phyloP scores from a whole-genome alignment of 2,329 filamentous ascomycete genomes.

The Cordyceps militaris region DNA sequence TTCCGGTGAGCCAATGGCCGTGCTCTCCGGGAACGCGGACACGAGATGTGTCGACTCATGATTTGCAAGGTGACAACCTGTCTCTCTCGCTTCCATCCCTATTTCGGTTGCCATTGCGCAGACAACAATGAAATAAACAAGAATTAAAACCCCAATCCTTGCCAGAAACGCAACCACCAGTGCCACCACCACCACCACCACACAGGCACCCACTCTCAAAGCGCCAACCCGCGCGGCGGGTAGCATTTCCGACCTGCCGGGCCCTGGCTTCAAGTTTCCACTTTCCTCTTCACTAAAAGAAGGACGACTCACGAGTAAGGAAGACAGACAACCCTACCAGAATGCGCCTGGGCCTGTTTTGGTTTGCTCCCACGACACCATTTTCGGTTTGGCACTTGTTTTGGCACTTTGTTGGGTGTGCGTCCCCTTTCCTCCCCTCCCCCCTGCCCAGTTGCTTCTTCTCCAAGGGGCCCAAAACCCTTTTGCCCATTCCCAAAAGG shows the following conservation, averaged over 20 bases:
- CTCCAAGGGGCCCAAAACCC: not conserved
- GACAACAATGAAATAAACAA: not conserved
- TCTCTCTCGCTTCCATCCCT: not conserved
- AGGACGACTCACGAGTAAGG: not conserved
- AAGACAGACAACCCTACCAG: not conserved
- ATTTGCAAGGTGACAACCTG: not conserved
- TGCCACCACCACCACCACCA: not conserved
- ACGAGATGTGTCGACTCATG: not conserved
- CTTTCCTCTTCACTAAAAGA: slow-evolving; percentile 5
- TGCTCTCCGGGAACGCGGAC: slow-evolving; percentile 4
- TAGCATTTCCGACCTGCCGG: slow-evolving; percentile 8
- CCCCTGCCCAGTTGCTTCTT: too few species aligned
- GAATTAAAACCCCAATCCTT: not conserved
- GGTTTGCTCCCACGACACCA: not conserved
- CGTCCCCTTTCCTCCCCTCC: not conserved
- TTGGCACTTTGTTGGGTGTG: not conserved
- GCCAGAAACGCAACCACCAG: not conserved
- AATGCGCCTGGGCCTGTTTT: too few species aligned
- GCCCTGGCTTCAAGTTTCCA: not conserved
- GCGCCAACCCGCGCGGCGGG: slow-evolving; percentile 4
- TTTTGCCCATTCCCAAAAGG: not conserved
- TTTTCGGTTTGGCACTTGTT: not conserved
- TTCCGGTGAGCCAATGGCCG: not conserved
- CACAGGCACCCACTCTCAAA: not conserved
- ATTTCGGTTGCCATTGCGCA: not conserved